Conservation (phyloP, 768 basidiomycete genomes). For the Krasilnikovozyma curviuscula region DNA sequence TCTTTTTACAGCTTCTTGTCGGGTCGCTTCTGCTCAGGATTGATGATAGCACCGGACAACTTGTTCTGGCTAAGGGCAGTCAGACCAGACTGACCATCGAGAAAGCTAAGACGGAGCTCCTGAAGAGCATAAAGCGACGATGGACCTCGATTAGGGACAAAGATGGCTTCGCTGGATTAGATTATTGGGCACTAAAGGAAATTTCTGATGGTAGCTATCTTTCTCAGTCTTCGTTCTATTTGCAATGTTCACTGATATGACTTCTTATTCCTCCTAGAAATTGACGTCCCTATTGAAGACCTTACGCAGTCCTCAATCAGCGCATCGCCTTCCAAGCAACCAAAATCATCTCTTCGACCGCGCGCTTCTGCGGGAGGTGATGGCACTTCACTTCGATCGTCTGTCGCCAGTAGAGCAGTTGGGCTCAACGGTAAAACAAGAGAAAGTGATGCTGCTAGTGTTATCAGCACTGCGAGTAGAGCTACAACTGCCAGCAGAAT, state of each 20-base stretch:
- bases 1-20: constrained; percentile 41
- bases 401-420: no score
- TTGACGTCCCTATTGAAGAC: constrained; percentile 62
- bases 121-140: constrained; percentile 54
- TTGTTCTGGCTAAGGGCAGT: constrained; percentile 51
- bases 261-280: constrained; percentile 32
- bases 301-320: no score
- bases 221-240: background rate
- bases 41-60: constrained; percentile 39
- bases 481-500: no score
- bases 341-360: no score
- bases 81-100: constrained; percentile 55
- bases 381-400: no score
- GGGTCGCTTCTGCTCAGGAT: constrained; percentile 51
- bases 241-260: background rate
- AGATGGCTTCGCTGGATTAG: constrained; percentile 64
- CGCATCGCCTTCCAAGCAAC: no score
- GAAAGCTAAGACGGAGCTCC: constrained; percentile 40
- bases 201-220: constrained; percentile 50
- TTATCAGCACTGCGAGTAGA: no score
- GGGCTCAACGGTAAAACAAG: no score
- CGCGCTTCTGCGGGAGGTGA: no score
- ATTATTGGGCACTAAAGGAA: constrained; percentile 73
- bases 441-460: no score
- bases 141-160: constrained; percentile 58